Evolutionary conservation across 306 rosid genomes (phyloP), one percentile per base, ranked within the genome.

Genomic region (Quercus rubra): DNA sequence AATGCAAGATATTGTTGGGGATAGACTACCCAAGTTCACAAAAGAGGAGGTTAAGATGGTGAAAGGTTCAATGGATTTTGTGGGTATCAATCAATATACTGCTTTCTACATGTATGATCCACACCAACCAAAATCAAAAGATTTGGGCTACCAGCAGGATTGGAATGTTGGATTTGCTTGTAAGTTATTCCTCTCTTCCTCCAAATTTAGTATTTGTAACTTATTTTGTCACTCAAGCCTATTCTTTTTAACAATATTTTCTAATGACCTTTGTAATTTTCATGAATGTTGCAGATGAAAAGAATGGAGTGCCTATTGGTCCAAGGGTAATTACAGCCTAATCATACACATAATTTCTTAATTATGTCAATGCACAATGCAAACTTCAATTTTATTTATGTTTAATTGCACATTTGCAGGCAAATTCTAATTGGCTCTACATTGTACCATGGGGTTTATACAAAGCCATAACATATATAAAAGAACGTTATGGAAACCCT

Each of bases 381-480:
- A 64, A 74, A 62, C 49, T 73, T 59, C 74, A 49, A 58, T 66
- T 77, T 55, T 61, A 51, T 31, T 14, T 25, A 73, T 52, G 23
- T 25, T 55, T 25, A 59, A 33, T 80, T 52, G 31, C 55, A 74
- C 13, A 27, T 79, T 77, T 83, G 41, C 86, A 94, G 97, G 99
- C 92, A 69, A 0, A 92, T 82, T 92, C 97, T 27, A 80, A 59
- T 70, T 95, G 99, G 99, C 95, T 95, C 38, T 95, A 92, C 89
- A 86, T 89, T 59, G 99, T 95, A 3, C 97, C 99, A 83, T 95
- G 97, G 99, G 99, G 99, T n/a, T 28, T 92, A 89, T 91, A 92
- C 92, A 94, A 94, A 75, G 75, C 94, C 57, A 20, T 92, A 54
- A 90, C 33, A 21, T 94, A 94, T 78, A 78, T 92, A 66, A 94